A percentile compares a stretch with the other conserved stretches of the same genome.
Evolutionary conservation across 164 flowering plant genomes (phyloP).

Genomic region (Nymphaea colorata): DNA sequence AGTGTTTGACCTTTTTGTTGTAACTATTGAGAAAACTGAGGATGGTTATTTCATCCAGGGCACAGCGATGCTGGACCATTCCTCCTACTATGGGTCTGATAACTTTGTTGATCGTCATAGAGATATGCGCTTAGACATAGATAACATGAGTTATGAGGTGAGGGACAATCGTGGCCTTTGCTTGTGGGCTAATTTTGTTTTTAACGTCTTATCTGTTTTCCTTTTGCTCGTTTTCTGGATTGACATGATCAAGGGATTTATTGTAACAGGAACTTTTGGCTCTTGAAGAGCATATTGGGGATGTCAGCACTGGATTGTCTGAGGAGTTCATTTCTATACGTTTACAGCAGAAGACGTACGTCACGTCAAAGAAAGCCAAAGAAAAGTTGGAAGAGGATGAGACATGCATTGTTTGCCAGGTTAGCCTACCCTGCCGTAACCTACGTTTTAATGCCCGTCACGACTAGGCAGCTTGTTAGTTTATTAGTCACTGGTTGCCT

Average conservation of each 20-base stretch:
- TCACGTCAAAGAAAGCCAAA: not conserved
- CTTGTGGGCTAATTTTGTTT: not conserved
- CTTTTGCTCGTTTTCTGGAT: not conserved
- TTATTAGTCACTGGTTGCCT: not conserved
- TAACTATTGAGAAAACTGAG: too few species aligned
- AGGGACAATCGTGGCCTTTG: not conserved
- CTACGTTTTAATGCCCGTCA: not conserved
- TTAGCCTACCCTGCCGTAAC: not conserved
- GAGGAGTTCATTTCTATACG: constrained; percentile 35
- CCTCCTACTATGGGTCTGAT: constrained; percentile 37
- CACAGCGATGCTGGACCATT: constrained; percentile 47
- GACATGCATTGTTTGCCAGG: constrained; percentile 1
- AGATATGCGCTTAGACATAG: constrained; percentile 89
- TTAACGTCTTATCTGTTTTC: not conserved
- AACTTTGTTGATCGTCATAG: constrained; percentile 48
- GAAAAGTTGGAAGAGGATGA: not conserved
- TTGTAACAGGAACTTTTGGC: constrained; percentile 55
- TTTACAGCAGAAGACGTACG: constrained; percentile 21
- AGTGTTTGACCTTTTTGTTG: too few species aligned
- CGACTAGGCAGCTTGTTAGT: not conserved
- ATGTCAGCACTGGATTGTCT: constrained; percentile 50
- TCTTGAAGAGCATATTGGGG: constrained; percentile 59
- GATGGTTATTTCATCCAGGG: constrained; percentile 25
- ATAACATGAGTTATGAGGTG: constrained; percentile 96
- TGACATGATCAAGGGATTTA: not conserved